phyloP scores from a whole-genome alignment of 768 basidiomycete species.

The Hemileccinum rubropunctum region DNA sequence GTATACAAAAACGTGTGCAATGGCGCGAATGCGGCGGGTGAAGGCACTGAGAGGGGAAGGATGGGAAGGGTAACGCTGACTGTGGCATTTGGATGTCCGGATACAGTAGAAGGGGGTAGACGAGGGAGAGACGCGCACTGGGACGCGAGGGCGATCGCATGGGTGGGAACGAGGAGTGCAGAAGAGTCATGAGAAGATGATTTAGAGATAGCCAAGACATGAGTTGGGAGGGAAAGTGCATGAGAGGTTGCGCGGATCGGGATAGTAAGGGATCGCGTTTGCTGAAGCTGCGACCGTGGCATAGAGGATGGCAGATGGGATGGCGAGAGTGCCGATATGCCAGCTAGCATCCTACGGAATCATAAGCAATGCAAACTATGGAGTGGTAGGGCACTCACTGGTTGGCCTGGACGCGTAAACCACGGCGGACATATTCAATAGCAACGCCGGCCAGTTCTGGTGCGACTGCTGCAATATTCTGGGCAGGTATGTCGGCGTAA shows the following conservation, averaged over 20 bases:
- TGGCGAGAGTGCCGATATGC: constrained; percentile 45
- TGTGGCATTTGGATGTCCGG: constrained; percentile 32
- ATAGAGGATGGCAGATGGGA: constrained; percentile 39
- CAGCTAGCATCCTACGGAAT: constrained; percentile 36
- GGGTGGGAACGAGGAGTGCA: constrained; percentile 58
- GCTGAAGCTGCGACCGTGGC: constrained; percentile 30
- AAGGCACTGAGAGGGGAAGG: constrained; percentile 59
- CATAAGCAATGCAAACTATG: constrained; percentile 30
- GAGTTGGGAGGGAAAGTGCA: constrained; percentile 40
- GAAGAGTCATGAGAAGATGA: constrained; percentile 31
- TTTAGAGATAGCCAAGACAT: constrained; percentile 48
- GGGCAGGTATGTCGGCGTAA: constrained; percentile 54
- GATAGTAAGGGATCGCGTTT: constrained; percentile 31
- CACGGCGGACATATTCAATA: constrained; percentile 59
- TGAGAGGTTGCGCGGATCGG: constrained; percentile 28
- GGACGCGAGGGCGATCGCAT: constrained; percentile 66
- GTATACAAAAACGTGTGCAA: constrained; percentile 69
- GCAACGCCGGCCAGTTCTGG: constrained; percentile 51
- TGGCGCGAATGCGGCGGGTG: constrained; percentile 56
- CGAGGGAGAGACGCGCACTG: constrained; percentile 65
- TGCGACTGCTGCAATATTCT: constrained; percentile 53
- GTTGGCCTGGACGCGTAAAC: constrained; percentile 43
- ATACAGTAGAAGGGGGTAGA: constrained; percentile 40
- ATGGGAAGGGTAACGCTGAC: constrained; percentile 53
- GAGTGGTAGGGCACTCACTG: constrained; percentile 34